These are phyloP conservation scores for Larix kaempferi DNA, from an alignment of 75 land plant genomes.

Conservation along the genomic window DNA sequence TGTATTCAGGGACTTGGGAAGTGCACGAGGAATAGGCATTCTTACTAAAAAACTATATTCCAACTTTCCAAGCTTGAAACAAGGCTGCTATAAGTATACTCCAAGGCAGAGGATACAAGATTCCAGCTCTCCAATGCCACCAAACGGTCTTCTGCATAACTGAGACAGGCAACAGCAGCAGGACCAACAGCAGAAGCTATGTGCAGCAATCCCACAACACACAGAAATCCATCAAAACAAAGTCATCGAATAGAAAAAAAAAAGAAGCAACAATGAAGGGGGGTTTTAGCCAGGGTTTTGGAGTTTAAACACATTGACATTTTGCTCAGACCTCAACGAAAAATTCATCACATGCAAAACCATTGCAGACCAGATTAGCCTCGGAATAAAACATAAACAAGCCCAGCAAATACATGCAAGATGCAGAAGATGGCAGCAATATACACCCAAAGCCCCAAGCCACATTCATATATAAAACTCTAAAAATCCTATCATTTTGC, in stretches of 20 bases:
- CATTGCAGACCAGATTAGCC: background rate
- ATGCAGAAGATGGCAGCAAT: background rate
- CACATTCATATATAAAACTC: background rate
- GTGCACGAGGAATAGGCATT: background rate
- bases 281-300: background rate
- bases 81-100: background rate
- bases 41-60: background rate
- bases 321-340: background rate
- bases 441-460: background rate
- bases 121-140: background rate
- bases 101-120: background rate
- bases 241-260: background rate
- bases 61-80: background rate
- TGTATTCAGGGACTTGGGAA: background rate
- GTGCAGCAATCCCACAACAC: background rate
- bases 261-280: background rate
- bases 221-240: background rate
- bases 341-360: background rate
- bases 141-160: slow-evolving; percentile 2
- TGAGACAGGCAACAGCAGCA: background rate
- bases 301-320: background rate
- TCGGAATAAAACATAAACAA: background rate
- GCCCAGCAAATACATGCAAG: background rate
- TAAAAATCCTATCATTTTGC: background rate
- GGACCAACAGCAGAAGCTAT: background rate